phyloP scores from a whole-genome alignment of 495 filamentous ascomycete genomes.

The Trichoderma orchidacearum region DNA sequence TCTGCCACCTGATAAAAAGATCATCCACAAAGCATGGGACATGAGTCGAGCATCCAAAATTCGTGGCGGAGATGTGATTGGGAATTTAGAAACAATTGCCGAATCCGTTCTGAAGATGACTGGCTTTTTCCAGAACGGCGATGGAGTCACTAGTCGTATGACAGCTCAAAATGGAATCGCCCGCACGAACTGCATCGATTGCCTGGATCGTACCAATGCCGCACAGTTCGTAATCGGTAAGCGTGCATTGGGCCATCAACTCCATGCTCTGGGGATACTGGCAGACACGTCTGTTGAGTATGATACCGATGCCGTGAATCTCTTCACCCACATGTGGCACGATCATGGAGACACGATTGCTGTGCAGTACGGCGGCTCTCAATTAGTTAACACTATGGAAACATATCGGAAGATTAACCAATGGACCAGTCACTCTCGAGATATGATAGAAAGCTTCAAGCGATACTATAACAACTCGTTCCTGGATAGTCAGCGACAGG shows the following conservation, averaged over 20 bases:
- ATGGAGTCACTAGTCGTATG: conserved; percentile 44
- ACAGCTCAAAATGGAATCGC: conserved; percentile 84
- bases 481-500: conserved; percentile 87
- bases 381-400: conserved; percentile 97
- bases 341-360: conserved; percentile 96
- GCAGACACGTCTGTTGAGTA: conserved; percentile 69
- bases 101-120: conserved; percentile 74
- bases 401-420: conserved; percentile 98
- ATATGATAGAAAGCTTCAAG: conserved; percentile 99
- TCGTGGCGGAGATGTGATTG: conserved; percentile 92
- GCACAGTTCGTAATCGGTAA: conserved; percentile 99
- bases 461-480: conserved; percentile 99
- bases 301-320: conserved; percentile 87
- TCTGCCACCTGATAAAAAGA: conserved; percentile 67
- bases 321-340: conserved; percentile 96
- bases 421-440: conserved; percentile 91
- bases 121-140: conserved; percentile 89
- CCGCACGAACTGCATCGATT: conserved; percentile 96
- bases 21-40: conserved; percentile 90
- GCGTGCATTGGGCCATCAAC: conserved; percentile 77
- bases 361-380: conserved; percentile 93
- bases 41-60: conserved; percentile 94
- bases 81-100: conserved; percentile 75
- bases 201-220: conserved; percentile 90
- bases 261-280: conserved; percentile 85